Evolutionary conservation across 2,329 filamentous ascomycete genomes (phyloP), one percentile per base, ranked within the genome.

Genomic region (Exophiala alcalophila): DNA sequence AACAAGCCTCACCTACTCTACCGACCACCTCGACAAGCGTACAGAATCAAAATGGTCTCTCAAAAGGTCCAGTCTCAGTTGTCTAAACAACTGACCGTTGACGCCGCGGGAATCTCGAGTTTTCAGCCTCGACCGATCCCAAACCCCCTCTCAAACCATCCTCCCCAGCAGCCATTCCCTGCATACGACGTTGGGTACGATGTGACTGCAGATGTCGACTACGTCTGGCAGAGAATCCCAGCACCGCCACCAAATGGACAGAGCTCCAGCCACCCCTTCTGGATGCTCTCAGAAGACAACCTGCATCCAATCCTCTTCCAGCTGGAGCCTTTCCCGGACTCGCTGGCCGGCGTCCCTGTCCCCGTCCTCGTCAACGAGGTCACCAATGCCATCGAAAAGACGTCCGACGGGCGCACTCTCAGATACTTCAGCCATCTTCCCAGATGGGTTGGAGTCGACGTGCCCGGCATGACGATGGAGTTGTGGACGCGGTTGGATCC

Each of bases 351-450:
- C 2, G 37, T 35, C 4, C 19, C 14, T 5, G 34, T 50, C 5
- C 49, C 44, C n/a, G 12, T 38, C 4, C 33, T 51, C 14, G 21
- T 44, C 4, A 39, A 49, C 15, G 8, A 21, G 15, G 30, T 36
- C 4, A 49, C 48, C 6, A 33, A 26, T 15, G 24, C 38, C n/a
- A 11, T 39, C 6, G 41, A 39, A 18, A 19, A 7, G 4, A 37
- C 28, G 6, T 37, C 31, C 6, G 24, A n/a, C 18, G 40, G 40
- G 11, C 36, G 27, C n/a, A 26, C 19, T 3, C 40, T 52, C 8
- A 44, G 52, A 31, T 52, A 41, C 31, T 52, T 54, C 33, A 46
- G 37, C 18, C 45, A 42, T 26, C 37, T 52, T 14, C 52, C 52
- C 23, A 34, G 47, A n/a, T 52, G 50, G 42, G 37, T 52, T 12